Evolutionary conservation across 2,329 filamentous ascomycete species (phyloP), one percentile per base, ranked within the genome.

Genomic region (Plenodomus tracheiphilus): DNA sequence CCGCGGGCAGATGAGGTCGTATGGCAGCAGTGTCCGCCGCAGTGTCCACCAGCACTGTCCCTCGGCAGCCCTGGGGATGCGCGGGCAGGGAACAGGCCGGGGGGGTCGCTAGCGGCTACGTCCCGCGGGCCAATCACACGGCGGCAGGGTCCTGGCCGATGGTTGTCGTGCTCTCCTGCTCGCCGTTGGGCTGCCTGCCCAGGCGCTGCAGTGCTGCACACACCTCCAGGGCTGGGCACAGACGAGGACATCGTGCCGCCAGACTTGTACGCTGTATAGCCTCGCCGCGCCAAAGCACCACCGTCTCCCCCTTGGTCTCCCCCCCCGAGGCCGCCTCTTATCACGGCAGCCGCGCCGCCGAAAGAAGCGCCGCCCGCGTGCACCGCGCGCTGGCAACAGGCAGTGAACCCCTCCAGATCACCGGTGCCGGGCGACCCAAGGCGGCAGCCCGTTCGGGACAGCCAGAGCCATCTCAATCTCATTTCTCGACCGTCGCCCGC

Each of bases 391-490:
- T 11, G 4, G 28, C 11, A 8, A 11, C 11, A 8, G 22, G 15
- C 28, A 8, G 6, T 15, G 45, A 55, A 46, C 59, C 58, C 59
- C 56, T 59, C 59, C 50, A 59, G 51, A 57, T 58, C 58, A 41
- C 49, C 48, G 45, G 40, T 32, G 49, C 37, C 50, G n/a, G n/a
- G n/a, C n/a, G n/a, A n/a, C 54, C 59, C 43, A 58, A 53, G 48
- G 47, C 53, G 55, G 58, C 58, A 58, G 53, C 51, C 59, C 56
- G 53, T 51, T 45, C 47, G 51, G 50, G 41, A 57, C n/a, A n/a
- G n/a, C n/a, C n/a, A n/a, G n/a, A 54, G 55, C 48, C 51, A 59
- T 64, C 62, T 63, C 65, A 67, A 59, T 64, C 62, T 63, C 65
- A 67, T 67, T 64, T 67, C 62, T 55, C 54, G 43, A 56, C 45